Percentiles rank a stretch among this genome's conserved stretches.
These are phyloP conservation scores for Ascochyta koolunga DNA, from an alignment of 2,329 filamentous ascomycete genomes.

Conservation along the genomic window DNA sequence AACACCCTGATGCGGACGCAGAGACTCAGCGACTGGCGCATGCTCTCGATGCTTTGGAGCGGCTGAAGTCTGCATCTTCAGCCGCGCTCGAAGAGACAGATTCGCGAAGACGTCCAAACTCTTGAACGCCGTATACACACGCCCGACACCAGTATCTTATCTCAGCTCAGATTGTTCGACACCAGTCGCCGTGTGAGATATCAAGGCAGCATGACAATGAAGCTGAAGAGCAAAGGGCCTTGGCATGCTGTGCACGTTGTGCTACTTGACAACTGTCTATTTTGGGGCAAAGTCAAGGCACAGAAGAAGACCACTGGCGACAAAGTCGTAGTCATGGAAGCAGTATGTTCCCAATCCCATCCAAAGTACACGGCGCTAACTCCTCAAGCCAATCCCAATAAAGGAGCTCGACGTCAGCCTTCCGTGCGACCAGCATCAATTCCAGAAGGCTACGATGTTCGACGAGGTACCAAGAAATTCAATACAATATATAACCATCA, in stretches of 20 bases:
- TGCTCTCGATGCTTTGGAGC: conserved; percentile 21
- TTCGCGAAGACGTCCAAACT: conserved; percentile 31
- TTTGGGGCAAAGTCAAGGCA: conserved; percentile 39
- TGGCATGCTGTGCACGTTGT: conserved; percentile 40
- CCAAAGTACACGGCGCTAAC: conserved; percentile 1
- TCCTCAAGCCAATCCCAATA: conserved; percentile 24
- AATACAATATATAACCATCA: conserved; percentile 27
- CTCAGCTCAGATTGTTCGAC: conserved; percentile 25
- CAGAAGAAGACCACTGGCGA: conserved; percentile 22
- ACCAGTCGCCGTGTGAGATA: conserved; percentile 23
- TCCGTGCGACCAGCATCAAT: conserved; percentile 23
- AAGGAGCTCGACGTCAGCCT: conserved; percentile 20
- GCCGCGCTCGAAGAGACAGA: conserved; percentile 20
- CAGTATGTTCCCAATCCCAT: conserved; percentile 16
- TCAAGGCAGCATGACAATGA: conserved; percentile 38
- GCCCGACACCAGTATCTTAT: conserved; percentile 19
- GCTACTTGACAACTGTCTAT: conserved; percentile 37
- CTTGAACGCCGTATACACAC: conserved; percentile 33
- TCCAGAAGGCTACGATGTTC: conserved; percentile 32
- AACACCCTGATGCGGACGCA: conserved; percentile 2
- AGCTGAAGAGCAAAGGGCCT: conserved; percentile 35
- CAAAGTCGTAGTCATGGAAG: conserved; percentile 25
- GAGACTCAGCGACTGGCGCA: conserved; percentile 18
- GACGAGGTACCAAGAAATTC: conserved; percentile 36
- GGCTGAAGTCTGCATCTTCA: conserved; percentile 17